phyloP scores from a whole-genome alignment of 495 filamentous ascomycete species.

The Cudoniella acicularis region DNA sequence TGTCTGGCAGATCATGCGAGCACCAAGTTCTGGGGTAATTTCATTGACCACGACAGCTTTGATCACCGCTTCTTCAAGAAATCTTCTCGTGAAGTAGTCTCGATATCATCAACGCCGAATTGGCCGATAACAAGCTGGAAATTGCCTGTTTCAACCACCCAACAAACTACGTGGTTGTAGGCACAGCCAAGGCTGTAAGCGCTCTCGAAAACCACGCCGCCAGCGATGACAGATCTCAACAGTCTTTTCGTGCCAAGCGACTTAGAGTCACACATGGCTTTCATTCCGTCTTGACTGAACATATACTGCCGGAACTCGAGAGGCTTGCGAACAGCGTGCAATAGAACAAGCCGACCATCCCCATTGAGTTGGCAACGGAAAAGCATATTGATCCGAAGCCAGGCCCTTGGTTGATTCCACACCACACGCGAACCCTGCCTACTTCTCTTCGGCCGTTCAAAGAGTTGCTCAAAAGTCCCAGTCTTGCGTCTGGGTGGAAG shows the following conservation, averaged over 20 bases:
- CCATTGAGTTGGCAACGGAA: not conserved
- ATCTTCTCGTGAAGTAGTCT: constrained; percentile 46
- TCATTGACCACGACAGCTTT: constrained; percentile 32
- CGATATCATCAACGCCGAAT: constrained; percentile 55
- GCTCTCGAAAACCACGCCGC: constrained; percentile 13
- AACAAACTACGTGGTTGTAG: constrained; percentile 31
- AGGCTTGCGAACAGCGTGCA: constrained; percentile 23
- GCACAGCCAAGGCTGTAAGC: constrained; percentile 24
- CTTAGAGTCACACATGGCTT: constrained; percentile 41
- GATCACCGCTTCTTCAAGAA: constrained; percentile 58
- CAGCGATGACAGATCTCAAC: not conserved
- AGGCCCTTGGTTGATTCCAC: constrained; percentile 5
- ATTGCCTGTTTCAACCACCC: constrained; percentile 41
- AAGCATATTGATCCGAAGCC: not conserved
- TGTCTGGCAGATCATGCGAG: constrained; percentile 26
- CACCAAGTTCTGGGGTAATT: constrained; percentile 27
- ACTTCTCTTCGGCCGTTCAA: constrained; percentile 37
- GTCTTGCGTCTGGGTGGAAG: constrained; percentile 35
- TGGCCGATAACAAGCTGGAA: constrained; percentile 18
- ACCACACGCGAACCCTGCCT: constrained; percentile 40
- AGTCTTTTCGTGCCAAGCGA: constrained; percentile 18
- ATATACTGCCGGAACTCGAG: constrained; percentile 29
- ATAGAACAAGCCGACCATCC: constrained; percentile 23
- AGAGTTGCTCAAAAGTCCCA: constrained; percentile 23
- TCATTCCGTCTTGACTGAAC: constrained; percentile 39